Percentiles rank a stretch among this genome's conserved stretches.
Evolutionary conservation across 352 stramenopile genomes (phyloP).

Genomic region (Pythium pyrilobum): DNA sequence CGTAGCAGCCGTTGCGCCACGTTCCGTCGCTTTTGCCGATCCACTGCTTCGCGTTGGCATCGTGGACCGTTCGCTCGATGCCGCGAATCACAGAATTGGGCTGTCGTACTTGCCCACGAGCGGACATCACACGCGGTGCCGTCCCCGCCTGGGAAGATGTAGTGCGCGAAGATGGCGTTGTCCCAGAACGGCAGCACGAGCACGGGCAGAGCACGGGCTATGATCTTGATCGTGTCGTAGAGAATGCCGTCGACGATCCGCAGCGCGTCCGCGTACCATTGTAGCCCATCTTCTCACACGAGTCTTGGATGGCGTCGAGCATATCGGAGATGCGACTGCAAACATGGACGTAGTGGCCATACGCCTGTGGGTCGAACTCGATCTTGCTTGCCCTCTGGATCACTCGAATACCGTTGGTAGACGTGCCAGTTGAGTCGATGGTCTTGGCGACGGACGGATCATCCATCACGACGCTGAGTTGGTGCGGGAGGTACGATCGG

Average conservation of each 20-base stretch:
- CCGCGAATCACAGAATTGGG: background rate
- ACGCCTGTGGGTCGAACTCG: background rate
- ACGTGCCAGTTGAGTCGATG: conserved; percentile 4
- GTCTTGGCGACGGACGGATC: background rate
- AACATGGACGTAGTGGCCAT: conserved; percentile 6
- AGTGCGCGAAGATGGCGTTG: conserved; percentile 1
- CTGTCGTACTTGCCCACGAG: conserved; percentile 11
- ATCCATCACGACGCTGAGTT: conserved; percentile 13
- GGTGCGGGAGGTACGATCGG: conserved; percentile 19
- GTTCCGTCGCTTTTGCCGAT: conserved; percentile 4
- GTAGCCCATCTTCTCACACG: conserved; percentile 14
- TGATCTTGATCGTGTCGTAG: background rate
- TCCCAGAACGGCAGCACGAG: conserved; percentile 23
- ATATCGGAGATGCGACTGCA: conserved; percentile 5
- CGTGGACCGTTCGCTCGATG: background rate
- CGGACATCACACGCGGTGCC: conserved; percentile 17
- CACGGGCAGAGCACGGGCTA: conserved; percentile 13
- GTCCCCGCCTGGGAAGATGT: conserved; percentile 11
- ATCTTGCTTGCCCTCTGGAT: background rate
- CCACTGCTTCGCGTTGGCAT: conserved; percentile 12
- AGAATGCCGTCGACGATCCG: conserved; percentile 10
- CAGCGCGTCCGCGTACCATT: conserved; percentile 11
- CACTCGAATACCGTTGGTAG: conserved; percentile 17
- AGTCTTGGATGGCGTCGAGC: conserved; percentile 1
- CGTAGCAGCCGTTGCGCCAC: conserved; percentile 24